Evolutionary conservation across 495 filamentous ascomycete genomes (phyloP), one percentile per base, ranked within the genome.

Genomic region (Penicillium samsonianum): DNA sequence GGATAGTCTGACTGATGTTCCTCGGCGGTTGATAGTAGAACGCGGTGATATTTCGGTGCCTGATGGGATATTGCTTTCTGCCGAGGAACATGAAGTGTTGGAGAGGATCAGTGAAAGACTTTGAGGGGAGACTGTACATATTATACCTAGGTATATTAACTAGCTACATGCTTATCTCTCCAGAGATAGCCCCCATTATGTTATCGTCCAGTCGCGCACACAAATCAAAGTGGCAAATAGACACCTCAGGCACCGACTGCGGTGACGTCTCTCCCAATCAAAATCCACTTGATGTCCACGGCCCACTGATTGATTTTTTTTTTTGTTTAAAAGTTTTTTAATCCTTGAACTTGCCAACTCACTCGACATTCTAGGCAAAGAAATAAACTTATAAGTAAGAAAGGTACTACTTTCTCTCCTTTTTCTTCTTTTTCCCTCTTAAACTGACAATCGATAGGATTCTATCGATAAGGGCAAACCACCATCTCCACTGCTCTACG

Each of bases 381-480:
- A 22, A 50, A 26, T 8, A 38, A 35, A 25, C 28, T 30, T 11
- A 37, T 20, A 50, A 23, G 22, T 47, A 14, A 25, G 9, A 40
- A 52, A 17, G 49, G 35, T n/a, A n/a, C n/a, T n/a, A n/a, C n/a
- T n/a, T n/a, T n/a, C n/a, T n/a, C n/a, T n/a, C n/a, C n/a, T n/a
- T n/a, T 50, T 51, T 58, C 44, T 47, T 38, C 28, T 58, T 25
- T 45, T 54, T 60, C 58, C 31, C 42, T 9, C 10, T n/a, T n/a
- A n/a, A 47, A 40, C 26, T 56, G 45, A 55, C 55, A 40, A 40
- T 62, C 46, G 56, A 57, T 55, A 57, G 49, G 47, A 50, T 63
- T 69, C 67, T 75, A 74, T 77, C 72, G 74, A 75, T 74, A 77
- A 77, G 73, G 73, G 71, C 66, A 64, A 63, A 64, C 50, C 65